A percentile compares a stretch with the other conserved stretches of the same genome.
These are phyloP conservation scores for Scenedesmus sp. DNA, from an alignment of 163 green algal species.

Conservation along the genomic window DNA sequence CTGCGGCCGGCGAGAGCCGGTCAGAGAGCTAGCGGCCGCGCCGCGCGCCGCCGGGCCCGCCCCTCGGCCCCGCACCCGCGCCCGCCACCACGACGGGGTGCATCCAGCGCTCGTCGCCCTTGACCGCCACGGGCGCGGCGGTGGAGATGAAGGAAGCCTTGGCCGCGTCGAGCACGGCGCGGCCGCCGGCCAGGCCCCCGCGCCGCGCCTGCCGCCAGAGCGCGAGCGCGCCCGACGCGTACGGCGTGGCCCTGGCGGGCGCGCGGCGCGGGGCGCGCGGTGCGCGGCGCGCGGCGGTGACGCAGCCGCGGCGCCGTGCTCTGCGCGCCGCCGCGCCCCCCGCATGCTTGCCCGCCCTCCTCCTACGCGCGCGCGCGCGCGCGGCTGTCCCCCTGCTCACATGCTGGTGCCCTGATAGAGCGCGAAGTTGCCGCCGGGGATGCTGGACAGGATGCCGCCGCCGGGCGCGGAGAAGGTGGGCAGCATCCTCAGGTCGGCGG, in stretches of 20 bases:
- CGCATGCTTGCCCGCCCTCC: too few relatives aligned
- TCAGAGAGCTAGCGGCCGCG: too few relatives aligned
- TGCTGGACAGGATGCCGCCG: slow-evolving; percentile 16
- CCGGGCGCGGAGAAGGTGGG: slow-evolving; percentile 26
- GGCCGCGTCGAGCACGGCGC: not conserved
- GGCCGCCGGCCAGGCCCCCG: not conserved
- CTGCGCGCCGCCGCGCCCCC: too few relatives aligned
- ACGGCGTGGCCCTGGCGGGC: slow-evolving; percentile 20
- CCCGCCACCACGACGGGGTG: slow-evolving; percentile 11
- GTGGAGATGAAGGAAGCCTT: slow-evolving; percentile 30
- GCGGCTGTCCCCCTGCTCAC: not conserved
- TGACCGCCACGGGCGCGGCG: not conserved
- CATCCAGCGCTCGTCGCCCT: not conserved
- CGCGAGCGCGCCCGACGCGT: slow-evolving; percentile 13
- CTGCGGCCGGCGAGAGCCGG: too few relatives aligned
- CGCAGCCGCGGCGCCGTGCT: too few relatives aligned
- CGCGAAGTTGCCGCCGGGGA: slow-evolving; percentile 27
- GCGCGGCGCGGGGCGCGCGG: too few relatives aligned
- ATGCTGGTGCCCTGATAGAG: slow-evolving; percentile 20
- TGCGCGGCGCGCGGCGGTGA: too few relatives aligned
- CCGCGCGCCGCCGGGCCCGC: too few relatives aligned
- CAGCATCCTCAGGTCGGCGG: slow-evolving; percentile 1
- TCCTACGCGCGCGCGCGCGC: too few relatives aligned
- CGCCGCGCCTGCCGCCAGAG: slow-evolving; percentile 11
- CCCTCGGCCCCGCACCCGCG: not conserved